phyloP scores from a whole-genome alignment of 441 rosid genomes.

The Eugenia klotzschiana region DNA sequence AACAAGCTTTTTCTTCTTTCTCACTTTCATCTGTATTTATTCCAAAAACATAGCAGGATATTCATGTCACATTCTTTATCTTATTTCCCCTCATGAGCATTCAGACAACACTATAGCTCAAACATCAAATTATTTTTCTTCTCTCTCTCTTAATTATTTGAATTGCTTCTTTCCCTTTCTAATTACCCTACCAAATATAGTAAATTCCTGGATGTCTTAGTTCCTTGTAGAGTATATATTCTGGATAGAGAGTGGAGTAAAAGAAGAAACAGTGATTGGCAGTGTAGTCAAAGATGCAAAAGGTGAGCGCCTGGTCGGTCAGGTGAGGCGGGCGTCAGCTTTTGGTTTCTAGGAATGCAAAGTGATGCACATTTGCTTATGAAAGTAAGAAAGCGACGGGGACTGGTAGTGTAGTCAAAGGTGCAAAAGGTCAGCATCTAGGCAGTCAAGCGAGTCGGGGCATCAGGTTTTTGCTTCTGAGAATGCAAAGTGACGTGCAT shows the following conservation, averaged over 20 bases:
- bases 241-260: background rate
- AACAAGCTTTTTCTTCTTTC: too few species aligned
- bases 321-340: background rate
- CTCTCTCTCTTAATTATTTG: too few species aligned
- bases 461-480: background rate
- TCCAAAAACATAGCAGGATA: too few species aligned
- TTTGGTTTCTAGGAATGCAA: background rate
- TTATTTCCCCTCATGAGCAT: too few species aligned
- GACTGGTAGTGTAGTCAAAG: background rate
- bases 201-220: background rate
- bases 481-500: background rate
- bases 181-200: too few species aligned
- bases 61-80: too few species aligned
- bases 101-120: too few species aligned
- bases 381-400: background rate
- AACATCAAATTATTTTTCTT: too few species aligned
- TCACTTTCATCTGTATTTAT: too few species aligned
- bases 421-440: background rate
- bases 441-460: background rate
- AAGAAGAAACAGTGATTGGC: background rate
- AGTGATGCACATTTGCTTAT: background rate
- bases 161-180: too few species aligned
- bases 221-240: background rate
- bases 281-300: background rate
- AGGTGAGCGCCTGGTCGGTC: background rate